Base-by-base conservation (phyloP, 768 basidiomycete species). In the Symmetrospora coprosmae region DNA sequence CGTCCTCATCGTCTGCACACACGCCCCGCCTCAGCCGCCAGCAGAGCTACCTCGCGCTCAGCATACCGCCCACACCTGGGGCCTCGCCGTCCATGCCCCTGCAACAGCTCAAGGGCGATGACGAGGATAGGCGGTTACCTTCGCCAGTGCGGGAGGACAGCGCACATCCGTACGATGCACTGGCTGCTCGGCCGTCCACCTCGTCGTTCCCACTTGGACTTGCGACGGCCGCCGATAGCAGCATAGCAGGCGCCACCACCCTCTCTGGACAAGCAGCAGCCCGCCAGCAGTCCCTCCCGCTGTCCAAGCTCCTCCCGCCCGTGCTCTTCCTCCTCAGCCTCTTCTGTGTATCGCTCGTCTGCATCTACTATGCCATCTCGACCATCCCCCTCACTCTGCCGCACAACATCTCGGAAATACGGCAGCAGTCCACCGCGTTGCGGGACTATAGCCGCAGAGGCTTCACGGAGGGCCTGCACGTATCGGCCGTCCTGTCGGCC, bases 321-420 rank as follows among this genome's bases (percentile, higher is more conserved):
- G 59, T 69, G 50, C 37, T 27, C 21, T 63, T 68, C 56, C 65
- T 69, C 58, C 13, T 52, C 59, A 11, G 61, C 45, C 61, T 68
- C 37, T 70, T 70, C 64, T 9, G 62, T 41, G 59, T 62, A n/a
- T 70, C 69, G 6, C 63, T 67, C 46, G 61, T 53, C 45, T 43
- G 67, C 56, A 63, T 68, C 59, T 43, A 51, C 38, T 45, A 48
- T 61, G 50, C 63, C 45, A 62, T 70, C 53, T 56, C 60, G 1
- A 67, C 69, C 7, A 59, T 70, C 3, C 67, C 68, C 2, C 61
- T 69, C 1, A 55, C 53, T 35, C 52, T 69, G 17, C 69, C 69
- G 0, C 67, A 70, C 43, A 58, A 64, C 4, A 45, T 67, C 43
- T 55, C 66, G 19, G 65, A 70, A 41, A 53, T 70, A 2, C 65